Conservation (phyloP, 257 asterid species). For the Ehretia macrophylla region DNA sequence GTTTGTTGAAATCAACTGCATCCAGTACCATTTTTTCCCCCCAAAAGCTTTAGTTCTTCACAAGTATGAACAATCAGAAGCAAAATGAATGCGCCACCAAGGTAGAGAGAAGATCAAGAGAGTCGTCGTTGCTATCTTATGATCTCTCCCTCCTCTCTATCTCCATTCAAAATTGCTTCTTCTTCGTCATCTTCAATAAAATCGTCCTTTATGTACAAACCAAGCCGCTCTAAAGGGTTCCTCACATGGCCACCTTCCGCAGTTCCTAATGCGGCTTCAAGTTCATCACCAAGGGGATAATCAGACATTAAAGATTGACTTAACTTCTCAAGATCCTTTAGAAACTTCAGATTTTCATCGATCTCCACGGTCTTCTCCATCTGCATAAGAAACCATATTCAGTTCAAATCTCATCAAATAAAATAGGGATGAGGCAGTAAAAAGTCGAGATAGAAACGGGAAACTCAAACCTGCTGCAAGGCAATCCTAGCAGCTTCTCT, state of each 20-base stretch:
- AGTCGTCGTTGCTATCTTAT: constrained; percentile 2
- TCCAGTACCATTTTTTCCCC: too few species aligned
- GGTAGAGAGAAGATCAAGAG: background rate
- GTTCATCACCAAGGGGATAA: constrained; percentile 9
- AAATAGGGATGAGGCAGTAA: background rate
- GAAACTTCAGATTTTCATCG: constrained; percentile 27
- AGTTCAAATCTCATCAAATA: too few species aligned
- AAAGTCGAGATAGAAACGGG: background rate
- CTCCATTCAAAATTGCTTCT: constrained; percentile 18
- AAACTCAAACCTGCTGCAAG: constrained; percentile 39
- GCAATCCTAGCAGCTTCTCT: constrained; percentile 66
- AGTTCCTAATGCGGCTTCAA: constrained; percentile 1
- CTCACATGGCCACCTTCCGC: constrained; percentile 2
- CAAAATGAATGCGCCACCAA: background rate
- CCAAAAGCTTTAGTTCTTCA: background rate
- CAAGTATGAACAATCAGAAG: background rate
- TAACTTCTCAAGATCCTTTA: constrained; percentile 49
- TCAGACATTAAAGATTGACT: constrained; percentile 22
- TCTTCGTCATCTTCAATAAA: constrained; percentile 24
- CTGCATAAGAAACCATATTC: constrained; percentile 17
- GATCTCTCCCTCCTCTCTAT: constrained; percentile 65
- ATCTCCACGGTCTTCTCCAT: constrained; percentile 43
- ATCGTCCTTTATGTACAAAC: constrained; percentile 47
- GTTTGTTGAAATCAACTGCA: too few species aligned
- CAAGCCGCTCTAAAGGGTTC: constrained; percentile 43